These are phyloP conservation scores for Paracoccidioides lutzii DNA, from an alignment of 2,329 filamentous ascomycete species.

Conservation along the genomic window DNA sequence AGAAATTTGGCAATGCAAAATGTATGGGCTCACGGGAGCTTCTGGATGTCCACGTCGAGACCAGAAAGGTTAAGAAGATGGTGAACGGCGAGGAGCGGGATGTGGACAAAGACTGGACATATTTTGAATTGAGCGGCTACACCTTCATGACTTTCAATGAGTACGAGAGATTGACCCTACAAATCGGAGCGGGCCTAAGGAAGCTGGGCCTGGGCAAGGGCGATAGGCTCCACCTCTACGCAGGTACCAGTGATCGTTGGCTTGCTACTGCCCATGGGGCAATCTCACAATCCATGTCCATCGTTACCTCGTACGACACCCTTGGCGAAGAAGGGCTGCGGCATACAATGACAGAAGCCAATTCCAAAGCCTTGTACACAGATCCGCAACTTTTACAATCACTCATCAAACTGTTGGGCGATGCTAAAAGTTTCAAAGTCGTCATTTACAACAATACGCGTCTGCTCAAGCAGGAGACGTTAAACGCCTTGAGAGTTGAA, in stretches of 20 bases:
- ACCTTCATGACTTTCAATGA: slow-evolving; percentile 65
- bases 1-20: slow-evolving; percentile 47
- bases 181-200: slow-evolving; percentile 54
- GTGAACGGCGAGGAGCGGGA: slow-evolving; percentile 65
- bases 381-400: slow-evolving; percentile 30
- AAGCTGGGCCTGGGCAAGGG: slow-evolving; percentile 50
- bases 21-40: slow-evolving; percentile 61
- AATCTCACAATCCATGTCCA: slow-evolving; percentile 74
- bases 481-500: slow-evolving; percentile 38
- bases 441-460: slow-evolving; percentile 43
- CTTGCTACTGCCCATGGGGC: slow-evolving; percentile 26
- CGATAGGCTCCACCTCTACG: slow-evolving; percentile 61
- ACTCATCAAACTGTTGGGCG: slow-evolving; percentile 39
- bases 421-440: slow-evolving; percentile 38
- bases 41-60: slow-evolving; percentile 64
- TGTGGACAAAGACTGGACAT: slow-evolving; percentile 83
- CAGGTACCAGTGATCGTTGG: slow-evolving; percentile 35
- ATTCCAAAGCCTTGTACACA: slow-evolving; percentile 20
- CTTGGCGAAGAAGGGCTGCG: slow-evolving; percentile 21
- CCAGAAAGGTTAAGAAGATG: slow-evolving; percentile 78
- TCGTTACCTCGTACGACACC: slow-evolving; percentile 56
- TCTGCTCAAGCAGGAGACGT: slow-evolving; percentile 34
- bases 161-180: slow-evolving; percentile 54
- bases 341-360: slow-evolving; percentile 20
- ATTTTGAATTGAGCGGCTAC: slow-evolving; percentile 69